These are phyloP conservation scores for Primulina tabacum DNA, from an alignment of 257 asterid species.

Conservation along the genomic window DNA sequence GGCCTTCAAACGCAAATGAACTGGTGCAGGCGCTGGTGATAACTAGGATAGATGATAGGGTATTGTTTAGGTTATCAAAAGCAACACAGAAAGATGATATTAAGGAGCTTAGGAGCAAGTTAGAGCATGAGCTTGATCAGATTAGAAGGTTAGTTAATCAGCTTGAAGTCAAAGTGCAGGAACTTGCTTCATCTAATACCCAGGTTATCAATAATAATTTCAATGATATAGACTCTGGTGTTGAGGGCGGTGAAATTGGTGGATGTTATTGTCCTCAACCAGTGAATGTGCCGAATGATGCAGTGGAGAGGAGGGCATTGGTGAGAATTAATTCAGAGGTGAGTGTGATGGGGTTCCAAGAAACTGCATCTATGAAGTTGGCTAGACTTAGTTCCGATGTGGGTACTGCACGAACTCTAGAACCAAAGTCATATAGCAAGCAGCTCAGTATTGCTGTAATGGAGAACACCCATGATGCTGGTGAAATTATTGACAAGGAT, in stretches of 20 bases:
- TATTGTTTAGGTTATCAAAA: slow-evolving; percentile 50
- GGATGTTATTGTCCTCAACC: slow-evolving; percentile 37
- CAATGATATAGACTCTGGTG: slow-evolving; percentile 29
- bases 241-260: slow-evolving; percentile 38
- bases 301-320: slow-evolving; percentile 40
- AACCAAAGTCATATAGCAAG: slow-evolving; percentile 49
- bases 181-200: slow-evolving; percentile 40
- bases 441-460: slow-evolving; percentile 62
- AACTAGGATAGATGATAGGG: slow-evolving; percentile 54
- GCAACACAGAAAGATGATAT: slow-evolving; percentile 47
- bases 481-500: slow-evolving; percentile 70
- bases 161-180: slow-evolving; percentile 59
- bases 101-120: slow-evolving; percentile 45
- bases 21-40: slow-evolving; percentile 40
- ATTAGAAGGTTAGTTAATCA: slow-evolving; percentile 45
- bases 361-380: slow-evolving; percentile 32
- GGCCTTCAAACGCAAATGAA: slow-evolving; percentile 23
- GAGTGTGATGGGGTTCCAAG: slow-evolving; percentile 33
- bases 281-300: slow-evolving; percentile 30
- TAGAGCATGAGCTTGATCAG: slow-evolving; percentile 57
- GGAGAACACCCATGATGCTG: slow-evolving; percentile 41
- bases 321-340: slow-evolving; percentile 52
- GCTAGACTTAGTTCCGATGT: slow-evolving; percentile 48
- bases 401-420: slow-evolving; percentile 47
- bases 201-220: slow-evolving; percentile 33